Evolutionary conservation across 768 basidiomycete species (phyloP), one percentile per base, ranked within the genome.

Genomic region (Lactifluus pinguis): DNA sequence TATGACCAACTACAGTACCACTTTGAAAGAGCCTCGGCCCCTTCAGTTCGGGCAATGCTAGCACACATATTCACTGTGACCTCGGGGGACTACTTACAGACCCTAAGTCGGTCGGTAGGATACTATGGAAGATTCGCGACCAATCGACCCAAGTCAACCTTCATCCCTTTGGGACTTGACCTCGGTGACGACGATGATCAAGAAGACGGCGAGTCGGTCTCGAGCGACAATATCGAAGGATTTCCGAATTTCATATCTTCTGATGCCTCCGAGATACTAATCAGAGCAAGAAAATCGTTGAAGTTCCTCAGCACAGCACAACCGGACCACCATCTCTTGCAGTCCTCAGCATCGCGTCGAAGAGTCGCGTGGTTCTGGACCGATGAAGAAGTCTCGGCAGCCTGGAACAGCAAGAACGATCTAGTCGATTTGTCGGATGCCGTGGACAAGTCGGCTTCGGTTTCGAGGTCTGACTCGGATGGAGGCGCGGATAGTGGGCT

Each of bases 231-330:
- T 4, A 45, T 65, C 6, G 65, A 62, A n/a, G 39, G 44, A 7
- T 85, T 83, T 65, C 90, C 91, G 0, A 71, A 71, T 4, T 92
- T 93, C 70, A 80, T 92, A 60, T 79, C 81, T 4, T 63, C 66
- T 6, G 74, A 74, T 13, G 70, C 86, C 32, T 72, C 80, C 7
- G 74, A 78, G 49, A 75, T 81, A 7, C 72, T 92, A 4, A 79
- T 82, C 13, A 80, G 81, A 4, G 89, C 89, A 1, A 82, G 81
- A 62, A 85, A 81, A 66, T 92, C 91, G 0, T 71, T 92, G 10
- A 76, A 79, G 32, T 72, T 93, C 4, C 76, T 92, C 0, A 77
- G 76, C 51, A 78, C 77, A 10, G 88, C 89, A 3, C 75, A 82
- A 59, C 84, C 87, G 0, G 79, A 83, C 50, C 87, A 90, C 67